Conservation (phyloP, 192 early-diverging fungal genomes). For the Podila epicladia region DNA sequence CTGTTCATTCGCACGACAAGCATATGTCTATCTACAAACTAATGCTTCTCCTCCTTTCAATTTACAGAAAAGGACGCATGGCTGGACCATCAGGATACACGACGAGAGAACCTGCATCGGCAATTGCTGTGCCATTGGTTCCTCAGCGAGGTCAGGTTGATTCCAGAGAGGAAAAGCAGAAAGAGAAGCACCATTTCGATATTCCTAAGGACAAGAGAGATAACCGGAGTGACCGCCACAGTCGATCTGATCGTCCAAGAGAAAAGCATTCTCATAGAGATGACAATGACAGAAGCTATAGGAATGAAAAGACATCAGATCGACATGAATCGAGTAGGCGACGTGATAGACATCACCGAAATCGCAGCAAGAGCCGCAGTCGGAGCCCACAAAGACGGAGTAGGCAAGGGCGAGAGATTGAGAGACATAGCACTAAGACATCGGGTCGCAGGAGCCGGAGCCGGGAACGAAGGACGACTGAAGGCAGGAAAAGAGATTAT, state of each 20-base stretch:
- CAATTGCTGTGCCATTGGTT: too few species aligned
- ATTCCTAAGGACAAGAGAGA: background rate
- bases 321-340: background rate
- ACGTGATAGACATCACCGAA: background rate
- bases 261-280: background rate
- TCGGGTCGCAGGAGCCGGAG: background rate
- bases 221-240: background rate
- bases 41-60: background rate
- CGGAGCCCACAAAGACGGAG: background rate
- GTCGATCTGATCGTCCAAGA: background rate
- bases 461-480: background rate
- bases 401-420: background rate
- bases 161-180: too few species aligned
- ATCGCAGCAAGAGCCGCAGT: constrained; percentile 4
- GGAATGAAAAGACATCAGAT: background rate
- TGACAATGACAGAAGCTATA: background rate
- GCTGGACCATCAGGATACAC: too few species aligned
- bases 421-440: background rate
- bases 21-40: background rate
- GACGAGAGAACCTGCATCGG: too few species aligned
- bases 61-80: too few species aligned
- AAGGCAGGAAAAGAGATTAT: too few species aligned
- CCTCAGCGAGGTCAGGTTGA: too few species aligned
- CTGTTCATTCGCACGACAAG: background rate
- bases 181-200: too few species aligned